Evolutionary conservation across 345 rosid species (phyloP).

Genomic region (Melaleuca alternifolia): DNA sequence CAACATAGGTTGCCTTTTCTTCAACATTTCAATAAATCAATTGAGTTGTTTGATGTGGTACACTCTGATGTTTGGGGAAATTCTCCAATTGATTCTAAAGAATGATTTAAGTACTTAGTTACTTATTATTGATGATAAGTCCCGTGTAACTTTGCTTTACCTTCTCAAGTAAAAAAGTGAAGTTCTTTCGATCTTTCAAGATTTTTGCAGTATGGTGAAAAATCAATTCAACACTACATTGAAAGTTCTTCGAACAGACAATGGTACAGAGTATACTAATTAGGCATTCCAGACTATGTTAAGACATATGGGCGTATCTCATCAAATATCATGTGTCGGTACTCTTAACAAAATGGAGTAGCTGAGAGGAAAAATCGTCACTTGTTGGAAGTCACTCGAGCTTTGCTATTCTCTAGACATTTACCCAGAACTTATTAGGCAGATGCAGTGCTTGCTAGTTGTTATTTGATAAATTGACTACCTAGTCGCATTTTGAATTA

Average conservation of each 20-base stretch:
- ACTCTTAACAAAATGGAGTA: neutral
- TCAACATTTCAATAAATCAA: neutral
- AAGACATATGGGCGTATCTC: neutral
- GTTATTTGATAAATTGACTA: neutral
- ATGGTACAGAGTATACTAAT: neutral
- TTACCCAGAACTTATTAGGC: neutral
- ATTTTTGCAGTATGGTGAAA: neutral
- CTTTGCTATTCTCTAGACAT: neutral
- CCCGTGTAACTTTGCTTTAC: neutral
- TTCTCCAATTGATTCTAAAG: neutral
- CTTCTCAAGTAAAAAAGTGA: neutral
- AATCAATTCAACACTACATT: neutral
- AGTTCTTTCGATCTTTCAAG: neutral
- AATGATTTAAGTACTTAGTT: neutral
- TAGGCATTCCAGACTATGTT: no score
- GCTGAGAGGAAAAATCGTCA: neutral
- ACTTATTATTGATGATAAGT: neutral
- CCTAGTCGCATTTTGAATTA: neutral
- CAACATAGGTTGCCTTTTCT: neutral
- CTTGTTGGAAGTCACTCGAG: neutral
- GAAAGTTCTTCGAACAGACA: neutral
- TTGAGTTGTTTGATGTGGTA: neutral
- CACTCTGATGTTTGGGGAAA: neutral
- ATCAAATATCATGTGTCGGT: neutral
- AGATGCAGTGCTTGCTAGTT: neutral